phyloP scores from a whole-genome alignment of 352 stramenopile genomes.

The Salisapilia sapeloensis region DNA sequence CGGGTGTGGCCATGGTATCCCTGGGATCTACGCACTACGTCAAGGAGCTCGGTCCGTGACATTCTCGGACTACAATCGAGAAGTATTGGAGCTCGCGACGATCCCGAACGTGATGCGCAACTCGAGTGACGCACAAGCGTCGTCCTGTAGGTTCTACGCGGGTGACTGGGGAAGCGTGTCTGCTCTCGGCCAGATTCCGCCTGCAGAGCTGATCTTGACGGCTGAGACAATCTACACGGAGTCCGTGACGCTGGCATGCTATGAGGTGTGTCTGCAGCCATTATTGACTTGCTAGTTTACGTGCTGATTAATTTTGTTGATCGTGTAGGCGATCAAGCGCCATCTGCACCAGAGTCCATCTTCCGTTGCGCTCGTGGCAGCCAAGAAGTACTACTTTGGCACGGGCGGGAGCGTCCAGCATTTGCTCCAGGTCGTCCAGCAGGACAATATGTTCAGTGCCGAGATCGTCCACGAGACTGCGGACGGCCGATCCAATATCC shows the following conservation, averaged over 20 bases:
- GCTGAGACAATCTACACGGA: constrained; percentile 80
- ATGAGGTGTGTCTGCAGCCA: constrained; percentile 18
- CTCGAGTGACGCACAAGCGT: constrained; percentile 14
- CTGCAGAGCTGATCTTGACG: constrained; percentile 66
- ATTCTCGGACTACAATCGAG: constrained; percentile 82
- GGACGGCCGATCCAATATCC: constrained; percentile 63
- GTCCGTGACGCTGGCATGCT: constrained; percentile 40
- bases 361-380: constrained; percentile 44
- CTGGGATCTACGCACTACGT: constrained; percentile 57
- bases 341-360: constrained; percentile 24
- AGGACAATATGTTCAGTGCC: constrained; percentile 25
- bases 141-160: constrained; percentile 68
- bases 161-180: constrained; percentile 57
- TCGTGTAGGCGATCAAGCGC: constrained; percentile 45
- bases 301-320: constrained; percentile 1
- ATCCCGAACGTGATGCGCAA: constrained; percentile 60
- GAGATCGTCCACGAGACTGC: constrained; percentile 51
- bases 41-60: constrained; percentile 41
- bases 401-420: constrained; percentile 77
- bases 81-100: constrained; percentile 74
- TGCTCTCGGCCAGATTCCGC: constrained; percentile 24
- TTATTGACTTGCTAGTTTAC: neutral
- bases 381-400: constrained; percentile 82
- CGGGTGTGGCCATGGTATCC: constrained; percentile 61
- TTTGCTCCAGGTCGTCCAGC: constrained; percentile 38